These are phyloP conservation scores for Zygosaccharomyces sapae DNA, from an alignment of 1,139 yeast species.

Conservation along the genomic window DNA sequence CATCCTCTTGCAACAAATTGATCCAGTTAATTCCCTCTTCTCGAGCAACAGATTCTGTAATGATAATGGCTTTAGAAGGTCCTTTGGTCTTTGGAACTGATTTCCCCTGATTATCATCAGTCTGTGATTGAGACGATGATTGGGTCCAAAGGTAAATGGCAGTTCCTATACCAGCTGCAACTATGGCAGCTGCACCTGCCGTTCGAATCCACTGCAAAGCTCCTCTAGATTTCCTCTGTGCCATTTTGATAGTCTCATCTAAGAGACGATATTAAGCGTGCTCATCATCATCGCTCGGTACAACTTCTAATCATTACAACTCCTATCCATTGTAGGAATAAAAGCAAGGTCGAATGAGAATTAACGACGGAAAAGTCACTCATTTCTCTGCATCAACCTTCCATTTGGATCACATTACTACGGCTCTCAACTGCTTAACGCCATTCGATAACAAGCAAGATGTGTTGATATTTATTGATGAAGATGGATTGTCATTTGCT, in stretches of 20 bases:
- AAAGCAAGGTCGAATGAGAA: background rate
- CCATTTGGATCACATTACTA: conserved; percentile 35
- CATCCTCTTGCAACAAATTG: conserved; percentile 23
- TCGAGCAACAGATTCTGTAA: conserved; percentile 17
- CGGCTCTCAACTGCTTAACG: conserved; percentile 33
- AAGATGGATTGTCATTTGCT: conserved; percentile 40
- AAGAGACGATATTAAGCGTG: background rate
- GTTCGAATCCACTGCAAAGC: conserved; percentile 1
- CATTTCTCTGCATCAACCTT: conserved; percentile 35
- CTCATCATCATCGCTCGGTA: background rate
- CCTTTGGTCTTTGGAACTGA: background rate
- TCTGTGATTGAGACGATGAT: background rate
- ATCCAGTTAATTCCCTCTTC: conserved; percentile 23
- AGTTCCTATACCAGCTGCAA: conserved; percentile 7
- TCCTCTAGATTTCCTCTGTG: background rate
- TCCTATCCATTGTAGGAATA: background rate
- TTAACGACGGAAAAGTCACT: conserved; percentile 1
- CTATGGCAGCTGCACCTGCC: conserved; percentile 4
- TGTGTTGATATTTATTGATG: conserved; percentile 36
- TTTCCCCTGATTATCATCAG: background rate
- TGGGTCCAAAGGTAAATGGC: conserved; percentile 2
- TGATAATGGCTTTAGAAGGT: conserved; percentile 18
- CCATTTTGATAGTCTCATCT: background rate
- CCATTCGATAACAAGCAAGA: conserved; percentile 35
- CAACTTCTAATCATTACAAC: background rate